Conservation (phyloP, 257 asterid genomes). For the Hygrophila difformis region DNA sequence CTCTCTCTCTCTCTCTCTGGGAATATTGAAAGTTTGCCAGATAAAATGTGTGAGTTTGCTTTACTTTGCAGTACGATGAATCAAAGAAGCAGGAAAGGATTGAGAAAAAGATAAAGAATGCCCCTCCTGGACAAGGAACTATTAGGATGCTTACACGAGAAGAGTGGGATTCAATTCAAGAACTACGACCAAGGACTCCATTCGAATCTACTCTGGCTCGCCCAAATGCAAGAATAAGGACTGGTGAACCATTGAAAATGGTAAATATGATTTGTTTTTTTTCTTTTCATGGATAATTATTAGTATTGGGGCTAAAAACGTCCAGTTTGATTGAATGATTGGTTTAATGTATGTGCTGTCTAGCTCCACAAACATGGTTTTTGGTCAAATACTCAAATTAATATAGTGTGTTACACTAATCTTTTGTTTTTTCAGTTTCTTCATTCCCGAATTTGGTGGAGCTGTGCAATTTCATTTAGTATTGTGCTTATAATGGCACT, state of each 20-base stretch:
- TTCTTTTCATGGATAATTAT: background rate
- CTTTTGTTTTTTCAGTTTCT: background rate
- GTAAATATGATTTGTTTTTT: slow-evolving; percentile 19
- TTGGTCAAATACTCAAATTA: background rate
- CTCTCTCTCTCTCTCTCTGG: too few relatives aligned
- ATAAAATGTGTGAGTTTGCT: background rate
- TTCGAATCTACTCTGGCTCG: slow-evolving; percentile 81
- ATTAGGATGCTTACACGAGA: slow-evolving; percentile 87
- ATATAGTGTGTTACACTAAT: background rate
- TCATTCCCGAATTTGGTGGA: background rate
- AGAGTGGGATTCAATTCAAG: slow-evolving; percentile 82
- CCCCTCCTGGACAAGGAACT: slow-evolving; percentile 85
- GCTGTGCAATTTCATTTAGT: background rate
- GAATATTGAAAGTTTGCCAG: background rate
- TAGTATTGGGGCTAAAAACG: too few relatives aligned
- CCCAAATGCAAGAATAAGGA: slow-evolving; percentile 52
- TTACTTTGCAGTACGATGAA: slow-evolving; percentile 62
- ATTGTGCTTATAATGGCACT: background rate
- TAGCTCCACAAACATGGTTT: background rate
- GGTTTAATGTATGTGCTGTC: background rate
- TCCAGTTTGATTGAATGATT: background rate
- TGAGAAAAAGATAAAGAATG: slow-evolving; percentile 66
- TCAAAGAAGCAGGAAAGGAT: slow-evolving; percentile 61
- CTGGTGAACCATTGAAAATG: slow-evolving; percentile 43
- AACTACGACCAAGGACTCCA: slow-evolving; percentile 76